Evolutionary conservation across 202 grass and related monocot species (phyloP), one percentile per base, ranked within the genome.

Genomic region (Setaria italica): DNA sequence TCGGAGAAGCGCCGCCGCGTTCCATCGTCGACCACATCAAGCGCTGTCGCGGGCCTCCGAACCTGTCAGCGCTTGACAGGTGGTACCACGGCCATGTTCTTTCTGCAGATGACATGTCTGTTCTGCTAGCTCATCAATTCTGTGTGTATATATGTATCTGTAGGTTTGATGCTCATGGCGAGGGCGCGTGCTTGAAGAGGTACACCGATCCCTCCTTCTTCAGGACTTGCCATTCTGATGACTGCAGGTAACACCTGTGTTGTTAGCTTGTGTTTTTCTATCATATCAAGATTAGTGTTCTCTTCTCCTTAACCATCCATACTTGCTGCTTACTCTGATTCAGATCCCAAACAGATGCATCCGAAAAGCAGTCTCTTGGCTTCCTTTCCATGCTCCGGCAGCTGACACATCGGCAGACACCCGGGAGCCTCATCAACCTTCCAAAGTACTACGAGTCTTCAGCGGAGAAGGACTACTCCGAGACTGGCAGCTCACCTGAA

Each of bases 161-260:
- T 64, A 96, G 94, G 85, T 96, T 86, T 76, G 94, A 90, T 76
- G 62, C 76, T 55, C 62, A 53, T 45, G 92, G 94, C 71, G 80
- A 71, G 59, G 92, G 94, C 74, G 88, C 91, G 16, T 97, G 94
- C 79, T 75, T 94, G 77, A 94, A 82, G 86, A 92, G 92, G 85
- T 93, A 94, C 62, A 86, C 90, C 6, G 47, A 97, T 72, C 88
- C 94, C 11, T 90, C 92, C 43, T 85, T 80, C 82, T 97, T 80
- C 70, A 87, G 48, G 79, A 42, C 43, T 10, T 6, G 7, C 1
- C 43, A 46, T 46, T 46, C 43, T 41, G 47, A 11, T 2, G 33
- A 3, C 62, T 37, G 83, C 70, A 89, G 71, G 91, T 94, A 41
- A 41, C 39, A 94, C 60, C 14, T 14, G 60, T 43, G 34, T 35